A percentile compares a stretch with the other conserved stretches of the same genome.
Evolutionary conservation across 805 yeast genomes (phyloP).

Genomic region (Cyberlindnera japonica): DNA sequence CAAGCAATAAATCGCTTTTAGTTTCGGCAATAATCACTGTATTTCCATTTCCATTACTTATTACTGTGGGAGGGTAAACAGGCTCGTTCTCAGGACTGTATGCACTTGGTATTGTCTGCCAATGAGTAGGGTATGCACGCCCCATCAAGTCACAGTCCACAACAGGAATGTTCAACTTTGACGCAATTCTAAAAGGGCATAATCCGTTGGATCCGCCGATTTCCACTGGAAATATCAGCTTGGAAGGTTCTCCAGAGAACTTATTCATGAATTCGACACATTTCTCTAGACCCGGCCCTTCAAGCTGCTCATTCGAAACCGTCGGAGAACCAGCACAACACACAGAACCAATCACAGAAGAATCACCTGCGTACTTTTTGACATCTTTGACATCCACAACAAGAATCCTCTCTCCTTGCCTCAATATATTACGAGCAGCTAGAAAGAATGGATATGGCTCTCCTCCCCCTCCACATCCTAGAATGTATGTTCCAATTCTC

Average conservation of each 20-base stretch:
- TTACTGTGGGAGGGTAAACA: slow-evolving; percentile 28
- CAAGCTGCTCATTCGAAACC: slow-evolving; percentile 29
- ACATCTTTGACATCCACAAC: slow-evolving; percentile 29
- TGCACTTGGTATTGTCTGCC: slow-evolving; percentile 33
- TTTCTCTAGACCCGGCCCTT: slow-evolving; percentile 32
- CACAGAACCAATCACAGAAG: slow-evolving; percentile 32
- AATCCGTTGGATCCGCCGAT: slow-evolving; percentile 45
- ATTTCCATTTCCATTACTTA: slow-evolving; percentile 42
- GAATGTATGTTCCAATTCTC: slow-evolving; percentile 42
- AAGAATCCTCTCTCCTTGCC: slow-evolving; percentile 34
- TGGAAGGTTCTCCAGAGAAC: slow-evolving; percentile 30
- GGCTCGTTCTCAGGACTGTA: slow-evolving; percentile 20
- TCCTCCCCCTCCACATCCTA: slow-evolving; percentile 54
- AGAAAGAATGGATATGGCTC: slow-evolving; percentile 40
- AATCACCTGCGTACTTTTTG: slow-evolving; percentile 4
- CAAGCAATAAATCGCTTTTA: slow-evolving; percentile 33
- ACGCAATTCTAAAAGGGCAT: slow-evolving; percentile 25
- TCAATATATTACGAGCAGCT: slow-evolving; percentile 31
- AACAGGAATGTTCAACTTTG: slow-evolving; percentile 29
- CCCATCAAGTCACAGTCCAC: slow-evolving; percentile 45
- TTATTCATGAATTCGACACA: slow-evolving; percentile 29
- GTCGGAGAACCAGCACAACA: slow-evolving; percentile 27
- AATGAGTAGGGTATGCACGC: slow-evolving; percentile 43
- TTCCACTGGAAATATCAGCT: slow-evolving; percentile 37
- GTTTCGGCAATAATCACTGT: slow-evolving; percentile 32